Base-by-base conservation (phyloP, 2,329 filamentous ascomycete species). In the Diatrype stigma region DNA sequence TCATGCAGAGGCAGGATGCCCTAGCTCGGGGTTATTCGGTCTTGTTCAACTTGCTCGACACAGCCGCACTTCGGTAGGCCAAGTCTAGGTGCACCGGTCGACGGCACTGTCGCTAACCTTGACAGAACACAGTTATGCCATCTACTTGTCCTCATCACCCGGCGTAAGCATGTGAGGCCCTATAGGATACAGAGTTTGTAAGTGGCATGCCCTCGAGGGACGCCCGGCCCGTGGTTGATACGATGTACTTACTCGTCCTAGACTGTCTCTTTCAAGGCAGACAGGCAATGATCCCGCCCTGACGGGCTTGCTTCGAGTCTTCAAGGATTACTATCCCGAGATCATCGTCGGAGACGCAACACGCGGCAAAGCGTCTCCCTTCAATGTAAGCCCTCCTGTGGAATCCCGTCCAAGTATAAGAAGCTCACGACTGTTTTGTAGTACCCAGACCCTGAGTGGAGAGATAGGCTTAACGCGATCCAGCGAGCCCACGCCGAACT, bases 241-340 rank as follows among this genome's bases (percentile, higher is more conserved):
- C 28, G 26, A 10, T 28, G n/a, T 45, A 35, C 55, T 64, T 23
- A 64, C 50, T 10, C n/a, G 10, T 12, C 6, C 11, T 47, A 86
- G 82, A 46, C 72, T 86, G 55, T 73, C 74, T 35, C 66, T 85
- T 32, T 79, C 80, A 2, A 71, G 82, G 42, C 80, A 83, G 61
- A 80, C 76, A 4, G 86, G 85, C 17, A 87, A 88, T 61, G 90
- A 96, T 50, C 86, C 86, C 46, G 80, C 84, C 47, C 73, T 96
- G 34, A 77, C 87, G 35, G 88, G 88, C 3, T 74, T 96, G 17
- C 73, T 95, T 46, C 81, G 87, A 50, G 83, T 93, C n/a, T 95
- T 86, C 73, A 94, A 94, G 65, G 90, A 93, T 65, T 95, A 93
- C 68, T 95, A 93, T 62, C 90, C 90, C 0, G 90, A 96, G 65